Conservation (phyloP, 1,139 yeast genomes). For the Kodamaea arcana region DNA sequence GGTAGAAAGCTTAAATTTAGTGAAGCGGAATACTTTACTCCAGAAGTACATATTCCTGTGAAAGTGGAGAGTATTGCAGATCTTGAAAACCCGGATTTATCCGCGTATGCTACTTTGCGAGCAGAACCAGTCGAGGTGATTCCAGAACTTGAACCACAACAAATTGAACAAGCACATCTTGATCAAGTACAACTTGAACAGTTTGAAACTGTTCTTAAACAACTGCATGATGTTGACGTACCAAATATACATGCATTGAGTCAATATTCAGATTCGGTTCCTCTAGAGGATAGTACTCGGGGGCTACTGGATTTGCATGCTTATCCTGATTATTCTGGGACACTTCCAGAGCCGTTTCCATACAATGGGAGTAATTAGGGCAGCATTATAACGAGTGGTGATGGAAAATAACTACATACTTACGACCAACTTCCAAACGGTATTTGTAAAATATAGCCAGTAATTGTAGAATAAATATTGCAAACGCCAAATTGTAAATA, state of each 20-base stretch:
- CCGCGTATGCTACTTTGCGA: conserved; percentile 19
- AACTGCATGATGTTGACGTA: neutral
- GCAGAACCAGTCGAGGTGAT: too few species aligned
- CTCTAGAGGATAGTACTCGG: neutral
- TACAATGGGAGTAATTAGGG: neutral
- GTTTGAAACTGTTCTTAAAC: neutral
- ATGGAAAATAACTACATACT: too few species aligned
- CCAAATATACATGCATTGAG: neutral
- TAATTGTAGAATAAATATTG: too few species aligned
- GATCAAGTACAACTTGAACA: neutral
- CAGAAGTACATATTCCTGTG: conserved; percentile 1
- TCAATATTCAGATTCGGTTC: neutral
- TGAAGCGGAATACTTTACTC: conserved; percentile 8
- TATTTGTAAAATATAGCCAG: too few species aligned
- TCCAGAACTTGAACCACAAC: too few species aligned
- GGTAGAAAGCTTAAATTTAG: conserved; percentile 14
- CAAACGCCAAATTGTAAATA: too few species aligned
- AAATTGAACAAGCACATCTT: neutral
- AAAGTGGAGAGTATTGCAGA: conserved; percentile 11
- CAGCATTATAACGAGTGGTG: neutral
- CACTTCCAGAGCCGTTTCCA: neutral
- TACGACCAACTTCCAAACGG: too few species aligned
- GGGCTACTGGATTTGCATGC: neutral
- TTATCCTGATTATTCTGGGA: neutral
- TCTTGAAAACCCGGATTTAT: conserved; percentile 21